Evolutionary conservation across 331 rosid species (phyloP), one percentile per base, ranked within the genome.

Genomic region (Cucumis variabilis): DNA sequence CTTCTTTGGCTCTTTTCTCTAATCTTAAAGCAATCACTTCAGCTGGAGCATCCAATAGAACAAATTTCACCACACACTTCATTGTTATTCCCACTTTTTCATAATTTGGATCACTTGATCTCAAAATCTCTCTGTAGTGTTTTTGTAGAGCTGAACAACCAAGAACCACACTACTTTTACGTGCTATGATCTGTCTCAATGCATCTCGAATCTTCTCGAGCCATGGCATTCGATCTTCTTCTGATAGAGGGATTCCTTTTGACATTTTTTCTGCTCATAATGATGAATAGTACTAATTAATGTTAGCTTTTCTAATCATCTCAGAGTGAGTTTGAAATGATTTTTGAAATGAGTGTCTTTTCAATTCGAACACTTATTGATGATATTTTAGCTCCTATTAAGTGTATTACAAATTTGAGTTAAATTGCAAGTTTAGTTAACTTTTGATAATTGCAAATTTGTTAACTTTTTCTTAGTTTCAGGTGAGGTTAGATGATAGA

Each of bases 221-320:
- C 99, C 99, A 97, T 3, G 98, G 99, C 33, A 84, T 88, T 63
- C 98, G 85, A 86, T 95, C 99, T 65, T 94, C 93, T 41, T 93
- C 95, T 0, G 93, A 87, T 33, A 95, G 98, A n/a, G 98, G 98
- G 85, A 92, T 93, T 80, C 97, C 99, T 37, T 81, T 83, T 0
- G 87, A 63, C 98, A 94, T 97, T 89, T 97, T 97, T 33, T 33
- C 37, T 33, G 37, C 37, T 33, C 37, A 33, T 33, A 33, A 33
- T 2, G 37, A 33, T 33, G 37, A 33, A 2, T 33, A 33, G 37
- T 33, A 33, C 37, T 33, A 33, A 33, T 33, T 33, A 33, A 33
- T 33, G 37, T 33, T 33, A 33, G n/a, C 37, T 33, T 1, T 33
- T 33, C 37, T 33, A 33, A 33, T 33, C 37, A 33, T 33, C 37